These are phyloP conservation scores for Fusarium circinatum DNA, from an alignment of 2,329 filamentous ascomycete species.

Conservation along the genomic window DNA sequence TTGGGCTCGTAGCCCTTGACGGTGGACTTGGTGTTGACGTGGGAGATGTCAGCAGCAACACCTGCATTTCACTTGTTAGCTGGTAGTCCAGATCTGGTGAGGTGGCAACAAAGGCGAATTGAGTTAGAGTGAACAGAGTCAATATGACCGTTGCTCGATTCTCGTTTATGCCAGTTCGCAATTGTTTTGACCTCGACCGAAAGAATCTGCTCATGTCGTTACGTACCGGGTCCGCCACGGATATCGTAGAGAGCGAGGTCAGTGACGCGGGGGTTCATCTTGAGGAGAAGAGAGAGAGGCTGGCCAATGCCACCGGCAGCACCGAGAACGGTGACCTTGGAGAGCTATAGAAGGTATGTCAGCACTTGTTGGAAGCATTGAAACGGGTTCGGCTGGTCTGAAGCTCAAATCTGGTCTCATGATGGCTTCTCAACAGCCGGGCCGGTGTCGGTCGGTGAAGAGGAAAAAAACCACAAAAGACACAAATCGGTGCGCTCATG, in stretches of 20 bases:
- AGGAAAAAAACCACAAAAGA: slow-evolving; percentile 19
- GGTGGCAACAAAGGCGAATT: slow-evolving; percentile 27
- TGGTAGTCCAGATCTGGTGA: slow-evolving; percentile 12
- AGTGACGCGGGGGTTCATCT: slow-evolving; percentile 95
- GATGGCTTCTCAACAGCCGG: slow-evolving; percentile 13
- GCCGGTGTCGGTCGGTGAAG: slow-evolving; percentile 34
- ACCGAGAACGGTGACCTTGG: slow-evolving; percentile 97
- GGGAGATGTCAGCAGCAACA: slow-evolving; percentile 97
- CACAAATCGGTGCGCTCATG: slow-evolving; percentile 11
- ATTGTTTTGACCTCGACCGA: background rate
- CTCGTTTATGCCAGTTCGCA: background rate
- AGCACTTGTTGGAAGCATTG: slow-evolving; percentile 16
- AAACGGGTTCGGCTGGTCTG: background rate
- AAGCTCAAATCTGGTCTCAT: background rate
- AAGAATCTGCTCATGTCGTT: background rate
- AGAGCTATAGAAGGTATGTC: slow-evolving; percentile 69
- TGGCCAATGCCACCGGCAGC: slow-evolving; percentile 98
- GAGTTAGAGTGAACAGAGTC: background rate
- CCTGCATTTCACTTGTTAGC: slow-evolving; percentile 62
- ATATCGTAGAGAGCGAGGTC: slow-evolving; percentile 99
- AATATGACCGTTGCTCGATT: background rate
- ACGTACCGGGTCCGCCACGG: slow-evolving; percentile 88
- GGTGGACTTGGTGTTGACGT: slow-evolving; percentile 98
- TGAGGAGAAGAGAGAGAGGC: slow-evolving; percentile 95
- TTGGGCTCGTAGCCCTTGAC: slow-evolving; percentile 90